phyloP scores from a whole-genome alignment of 495 filamentous ascomycete genomes.

The Podospora appendiculata region DNA sequence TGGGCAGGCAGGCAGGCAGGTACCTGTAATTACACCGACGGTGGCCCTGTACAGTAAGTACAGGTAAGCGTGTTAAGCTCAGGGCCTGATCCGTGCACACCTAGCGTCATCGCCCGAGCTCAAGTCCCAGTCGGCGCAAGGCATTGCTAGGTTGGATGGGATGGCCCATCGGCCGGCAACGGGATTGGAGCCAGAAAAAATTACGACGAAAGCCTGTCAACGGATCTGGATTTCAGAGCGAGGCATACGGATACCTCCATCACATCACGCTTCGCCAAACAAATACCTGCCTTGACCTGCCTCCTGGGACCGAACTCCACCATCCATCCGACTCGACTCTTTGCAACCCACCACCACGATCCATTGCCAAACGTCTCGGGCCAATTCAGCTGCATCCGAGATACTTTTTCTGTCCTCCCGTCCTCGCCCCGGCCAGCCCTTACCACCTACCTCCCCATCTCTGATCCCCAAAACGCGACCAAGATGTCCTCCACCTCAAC shows the following conservation, averaged over 20 bases:
- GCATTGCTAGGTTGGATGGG: not conserved
- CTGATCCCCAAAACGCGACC: conserved; percentile 3
- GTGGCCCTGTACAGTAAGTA: not conserved
- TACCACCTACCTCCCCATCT: not conserved
- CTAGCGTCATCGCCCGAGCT: not conserved
- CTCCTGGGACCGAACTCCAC: not conserved
- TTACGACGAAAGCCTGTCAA: no score
- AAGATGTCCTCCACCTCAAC: conserved; percentile 45
- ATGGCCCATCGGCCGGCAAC: not conserved
- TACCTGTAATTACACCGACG: not conserved
- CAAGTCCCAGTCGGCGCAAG: no score
- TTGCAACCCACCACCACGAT: not conserved
- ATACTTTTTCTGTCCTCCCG: not conserved
- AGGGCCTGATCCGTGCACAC: not conserved
- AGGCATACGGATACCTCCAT: no score
- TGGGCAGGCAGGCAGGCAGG: no score
- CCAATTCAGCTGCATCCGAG: not conserved
- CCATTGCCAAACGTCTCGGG: not conserved
- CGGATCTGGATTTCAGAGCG: no score
- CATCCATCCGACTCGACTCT: not conserved
- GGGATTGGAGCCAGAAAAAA: not conserved
- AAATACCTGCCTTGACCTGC: not conserved
- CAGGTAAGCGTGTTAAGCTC: not conserved
- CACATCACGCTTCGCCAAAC: no score
- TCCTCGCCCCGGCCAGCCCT: no score